Evolutionary conservation across 1,284 basidiomycete genomes (phyloP).

Genomic region (Pseudomicrostroma phylloplanum): DNA sequence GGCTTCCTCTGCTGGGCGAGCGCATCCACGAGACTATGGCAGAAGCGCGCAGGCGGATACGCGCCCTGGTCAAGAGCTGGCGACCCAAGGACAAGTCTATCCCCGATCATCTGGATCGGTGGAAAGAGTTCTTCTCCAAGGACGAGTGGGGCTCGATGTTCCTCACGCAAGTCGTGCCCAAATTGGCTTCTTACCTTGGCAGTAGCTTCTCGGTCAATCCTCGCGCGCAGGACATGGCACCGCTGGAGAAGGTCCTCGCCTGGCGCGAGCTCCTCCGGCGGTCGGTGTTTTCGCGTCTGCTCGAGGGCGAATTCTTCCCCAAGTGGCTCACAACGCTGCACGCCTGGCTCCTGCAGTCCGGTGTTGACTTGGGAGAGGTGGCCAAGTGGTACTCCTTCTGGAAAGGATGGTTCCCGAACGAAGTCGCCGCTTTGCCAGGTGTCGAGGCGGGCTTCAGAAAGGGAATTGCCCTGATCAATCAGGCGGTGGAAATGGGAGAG

Average conservation of each 20-base stretch:
- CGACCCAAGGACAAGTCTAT: slow-evolving; percentile 27
- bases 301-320: slow-evolving; percentile 83
- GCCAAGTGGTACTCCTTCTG: slow-evolving; percentile 80
- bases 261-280: slow-evolving; percentile 70
- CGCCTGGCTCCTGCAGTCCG: slow-evolving; percentile 79
- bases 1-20: slow-evolving; percentile 70
- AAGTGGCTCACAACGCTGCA: slow-evolving; percentile 90
- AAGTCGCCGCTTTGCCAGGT: slow-evolving; percentile 54
- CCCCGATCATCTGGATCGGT: slow-evolving; percentile 19
- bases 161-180: slow-evolving; percentile 82
- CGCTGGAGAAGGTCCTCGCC: slow-evolving; percentile 67
- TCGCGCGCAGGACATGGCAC: slow-evolving; percentile 66
- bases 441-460: slow-evolving; percentile 72
- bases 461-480: slow-evolving; percentile 84
- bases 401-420: slow-evolving; percentile 57
- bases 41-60: slow-evolving; percentile 77
- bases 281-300: slow-evolving; percentile 22
- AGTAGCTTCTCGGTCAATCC: slow-evolving; percentile 82
- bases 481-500: slow-evolving; percentile 66
- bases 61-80: slow-evolving; percentile 73
- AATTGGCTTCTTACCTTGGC: slow-evolving; percentile 71
- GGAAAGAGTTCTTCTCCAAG: slow-evolving; percentile 21
- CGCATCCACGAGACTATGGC: slow-evolving; percentile 68
- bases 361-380: slow-evolving; percentile 78
- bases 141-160: slow-evolving; percentile 83